Base-by-base conservation (phyloP, 306 rosid species). In the Acacia melanoxylon region DNA sequence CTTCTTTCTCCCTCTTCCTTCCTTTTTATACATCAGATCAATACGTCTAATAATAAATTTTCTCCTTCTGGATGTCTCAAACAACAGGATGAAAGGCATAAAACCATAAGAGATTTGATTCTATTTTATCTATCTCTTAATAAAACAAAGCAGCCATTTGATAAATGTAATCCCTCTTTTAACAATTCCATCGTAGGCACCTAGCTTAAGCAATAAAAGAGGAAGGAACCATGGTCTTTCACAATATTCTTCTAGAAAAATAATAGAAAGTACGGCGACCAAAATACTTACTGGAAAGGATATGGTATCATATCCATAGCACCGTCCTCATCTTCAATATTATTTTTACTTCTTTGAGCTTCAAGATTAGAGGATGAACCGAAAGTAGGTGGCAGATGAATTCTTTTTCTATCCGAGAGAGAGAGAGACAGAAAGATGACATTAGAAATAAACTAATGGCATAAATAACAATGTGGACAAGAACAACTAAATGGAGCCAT, bases 321-420 rank as follows among this genome's bases (percentile, higher is more conserved):
- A 91, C 90, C 85, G 42, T 85, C 92, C 80, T 85, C 91, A 82
- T 95, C 98, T 73, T 93, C 97, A 74, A 81, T 85, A 76, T 72
- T 81, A 59, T 74, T 71, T 88, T 82, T 89, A 77, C 82, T 84
- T 79, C 87, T 82, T 85, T 89, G 86, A 83, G 91, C 88, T 78
- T 92, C 99, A 73, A 89, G 93, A 88, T 89, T 92, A 37, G 98
- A 91, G 61, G 97, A 91, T 74, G 97, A 92, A 87, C 99, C 99
- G 84, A 95, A 95, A 68, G 99, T 93, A 40, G 98, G 99, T 4
- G 96, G 98, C 17, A 94, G 89, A 88, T 93, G 97, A 78, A 79
- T 88, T 90, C 98, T 95, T 83, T 68, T 74, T 72, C 25, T 0
- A 8, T 25, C 75, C 68, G 73, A 46, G 22, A 49, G 58, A 86